Evolutionary conservation across 192 early-diverging fungal genomes (phyloP).

Genomic region (Coemansia sp.): DNA sequence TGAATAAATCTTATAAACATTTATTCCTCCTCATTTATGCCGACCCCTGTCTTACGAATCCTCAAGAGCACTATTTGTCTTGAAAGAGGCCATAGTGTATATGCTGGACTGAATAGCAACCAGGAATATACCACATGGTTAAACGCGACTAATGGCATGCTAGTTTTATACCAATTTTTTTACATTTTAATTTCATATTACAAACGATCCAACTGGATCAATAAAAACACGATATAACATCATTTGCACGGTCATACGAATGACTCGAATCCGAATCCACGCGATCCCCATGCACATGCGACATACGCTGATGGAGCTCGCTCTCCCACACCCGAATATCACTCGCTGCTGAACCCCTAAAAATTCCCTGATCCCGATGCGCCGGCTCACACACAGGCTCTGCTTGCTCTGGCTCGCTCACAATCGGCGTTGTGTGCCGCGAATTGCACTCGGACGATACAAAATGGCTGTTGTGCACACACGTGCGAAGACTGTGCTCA

Average conservation of each 20-base stretch:
- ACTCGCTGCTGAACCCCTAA: slow-evolving; percentile 23
- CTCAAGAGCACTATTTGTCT: too few species aligned
- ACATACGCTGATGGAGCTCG: slow-evolving; percentile 38
- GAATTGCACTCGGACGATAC: slow-evolving; percentile 27
- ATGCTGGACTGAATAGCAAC: too few species aligned
- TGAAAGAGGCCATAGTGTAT: too few species aligned
- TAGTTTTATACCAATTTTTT: too few species aligned
- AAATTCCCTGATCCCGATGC: slow-evolving; percentile 13
- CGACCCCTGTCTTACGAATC: too few species aligned
- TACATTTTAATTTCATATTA: background rate
- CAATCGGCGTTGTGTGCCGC: slow-evolving; percentile 8
- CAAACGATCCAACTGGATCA: background rate
- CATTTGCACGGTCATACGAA: slow-evolving; percentile 19
- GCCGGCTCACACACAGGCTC: background rate
- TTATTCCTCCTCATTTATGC: too few species aligned
- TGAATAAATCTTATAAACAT: too few species aligned
- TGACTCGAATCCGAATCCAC: slow-evolving; percentile 24
- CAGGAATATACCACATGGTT: too few species aligned
- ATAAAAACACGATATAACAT: slow-evolving; percentile 27
- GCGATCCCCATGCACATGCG: slow-evolving; percentile 25
- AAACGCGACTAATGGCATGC: too few species aligned
- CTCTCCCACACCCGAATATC: slow-evolving; percentile 38
- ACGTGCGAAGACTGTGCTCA: slow-evolving; percentile 1
- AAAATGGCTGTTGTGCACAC: slow-evolving; percentile 4
- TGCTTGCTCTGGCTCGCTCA: background rate